These are phyloP conservation scores for Citrus sinensis DNA, from an alignment of 345 rosid genomes.

Conservation along the genomic window DNA sequence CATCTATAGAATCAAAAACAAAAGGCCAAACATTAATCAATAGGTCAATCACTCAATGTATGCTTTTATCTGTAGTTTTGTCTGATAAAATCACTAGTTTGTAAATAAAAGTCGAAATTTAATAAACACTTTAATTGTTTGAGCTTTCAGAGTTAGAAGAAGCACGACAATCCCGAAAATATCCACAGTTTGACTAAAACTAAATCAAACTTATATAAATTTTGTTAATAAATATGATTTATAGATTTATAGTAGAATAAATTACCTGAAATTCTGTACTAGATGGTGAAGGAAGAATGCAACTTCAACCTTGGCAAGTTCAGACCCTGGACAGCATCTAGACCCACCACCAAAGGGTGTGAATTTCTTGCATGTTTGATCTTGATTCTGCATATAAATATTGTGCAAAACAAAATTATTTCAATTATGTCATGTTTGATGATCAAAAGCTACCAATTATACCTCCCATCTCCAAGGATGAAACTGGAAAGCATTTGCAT, in stretches of 20 bases:
- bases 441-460: not conserved
- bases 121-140: too few species aligned
- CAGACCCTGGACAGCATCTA: constrained; percentile 62
- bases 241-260: too few species aligned
- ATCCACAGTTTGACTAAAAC: not conserved
- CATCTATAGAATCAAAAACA: constrained; percentile 26
- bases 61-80: too few species aligned
- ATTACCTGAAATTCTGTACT: constrained; percentile 48
- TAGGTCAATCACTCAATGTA: not conserved
- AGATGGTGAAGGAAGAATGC: constrained; percentile 65
- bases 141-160: too few species aligned
- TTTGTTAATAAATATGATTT: not conserved
- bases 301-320: constrained; percentile 59
- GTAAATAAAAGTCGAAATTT: too few species aligned
- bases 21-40: too few species aligned
- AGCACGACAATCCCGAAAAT: too few species aligned
- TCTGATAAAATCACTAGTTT: too few species aligned
- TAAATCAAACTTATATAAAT: not conserved
- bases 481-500: constrained; percentile 38
- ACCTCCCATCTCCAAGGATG: constrained; percentile 73
- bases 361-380: constrained; percentile 48
- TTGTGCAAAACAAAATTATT: not conserved
- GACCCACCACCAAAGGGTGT: constrained; percentile 65
- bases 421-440: not conserved
- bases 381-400: constrained; percentile 27